Base-by-base conservation (phyloP, 2,329 filamentous ascomycete genomes). In the Curvularia spicifera region DNA sequence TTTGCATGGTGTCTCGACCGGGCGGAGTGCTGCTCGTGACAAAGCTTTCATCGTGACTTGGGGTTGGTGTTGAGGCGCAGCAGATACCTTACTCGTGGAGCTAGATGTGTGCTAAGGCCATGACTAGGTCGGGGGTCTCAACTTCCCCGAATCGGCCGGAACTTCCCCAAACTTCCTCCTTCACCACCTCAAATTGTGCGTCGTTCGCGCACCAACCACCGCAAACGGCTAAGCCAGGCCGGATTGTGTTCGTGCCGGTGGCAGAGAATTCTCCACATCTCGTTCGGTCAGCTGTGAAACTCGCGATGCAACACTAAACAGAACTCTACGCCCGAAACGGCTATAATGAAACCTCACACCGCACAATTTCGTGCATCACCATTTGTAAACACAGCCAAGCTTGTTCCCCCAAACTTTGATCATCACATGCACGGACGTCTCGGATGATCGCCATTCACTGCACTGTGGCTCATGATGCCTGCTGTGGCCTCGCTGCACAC, bases 221-320 rank as follows among this genome's bases (percentile, higher is more conserved):
- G 52, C 51, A 56, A 64, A 45, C 28, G 43, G 51, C 9, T 39
- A 57, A 59, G 33, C 50, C 47, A 64, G 45, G 59, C 63, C 71
- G 71, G 72, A 66, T 63, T 18, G 43, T 46, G 48, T 33, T 40
- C 45, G 33, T 54, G 26, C 71, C 72, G 71, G 56, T 46, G 33
- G 47, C 57, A 57, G 46, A 59, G 60, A 60, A 43, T 66, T 64
- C 56, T 51, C 61, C 67, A 64, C 59, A 62, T 64, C 46, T 58
- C 51, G 60, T 57, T 64, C 53, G 54, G 53, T 40, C 45, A 44
- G 48, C 40, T 49, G 28, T 75, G 74, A 76, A 75, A 76, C 74
- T 35, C 44, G 47, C 54, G 53, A 62, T 74, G 72, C 65, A 63
- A 66, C 73, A 68, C 67, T 56, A 73, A 67, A 66, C 55, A 64